phyloP scores from a whole-genome alignment of 148 eudicot species.

The Polygonum aviculare region DNA sequence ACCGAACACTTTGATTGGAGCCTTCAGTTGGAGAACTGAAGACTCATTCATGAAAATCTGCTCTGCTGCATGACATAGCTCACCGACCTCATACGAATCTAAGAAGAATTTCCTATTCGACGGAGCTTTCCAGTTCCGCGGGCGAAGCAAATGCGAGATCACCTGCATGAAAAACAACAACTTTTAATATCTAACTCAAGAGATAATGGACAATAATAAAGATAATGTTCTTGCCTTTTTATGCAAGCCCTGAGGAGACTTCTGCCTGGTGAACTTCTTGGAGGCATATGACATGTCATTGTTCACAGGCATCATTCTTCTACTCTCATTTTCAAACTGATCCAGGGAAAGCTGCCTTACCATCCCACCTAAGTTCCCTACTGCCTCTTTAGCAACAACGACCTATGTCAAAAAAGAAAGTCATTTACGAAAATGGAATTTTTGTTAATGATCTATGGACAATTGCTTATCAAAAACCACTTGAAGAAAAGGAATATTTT shows the following conservation, averaged over 20 bases:
- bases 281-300: conserved; percentile 50
- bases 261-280: conserved; percentile 59
- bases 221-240: conserved; percentile 57
- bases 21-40: conserved; percentile 89
- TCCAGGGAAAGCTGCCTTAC: conserved; percentile 90
- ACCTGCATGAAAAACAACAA: conserved; percentile 44
- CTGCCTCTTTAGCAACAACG: conserved; percentile 88
- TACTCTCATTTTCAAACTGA: conserved; percentile 98
- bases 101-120: conserved; percentile 81
- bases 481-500: neutral
- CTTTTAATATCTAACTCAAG: neutral
- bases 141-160: conserved; percentile 78
- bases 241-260: conserved; percentile 95
- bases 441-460: neutral
- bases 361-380: conserved; percentile 89
- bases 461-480: neutral
- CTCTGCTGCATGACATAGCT: conserved; percentile 96
- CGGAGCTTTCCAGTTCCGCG: conserved; percentile 93
- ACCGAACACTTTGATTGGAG: conserved; percentile 96
- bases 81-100: conserved; percentile 93
- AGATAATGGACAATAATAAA: neutral
- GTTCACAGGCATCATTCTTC: conserved; percentile 70
- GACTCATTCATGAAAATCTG: conserved; percentile 91
- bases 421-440: neutral
- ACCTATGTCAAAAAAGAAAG: conserved; percentile 46